Evolutionary conservation across 2,329 filamentous ascomycete species (phyloP).

Genomic region (Ascochyta fabae): DNA sequence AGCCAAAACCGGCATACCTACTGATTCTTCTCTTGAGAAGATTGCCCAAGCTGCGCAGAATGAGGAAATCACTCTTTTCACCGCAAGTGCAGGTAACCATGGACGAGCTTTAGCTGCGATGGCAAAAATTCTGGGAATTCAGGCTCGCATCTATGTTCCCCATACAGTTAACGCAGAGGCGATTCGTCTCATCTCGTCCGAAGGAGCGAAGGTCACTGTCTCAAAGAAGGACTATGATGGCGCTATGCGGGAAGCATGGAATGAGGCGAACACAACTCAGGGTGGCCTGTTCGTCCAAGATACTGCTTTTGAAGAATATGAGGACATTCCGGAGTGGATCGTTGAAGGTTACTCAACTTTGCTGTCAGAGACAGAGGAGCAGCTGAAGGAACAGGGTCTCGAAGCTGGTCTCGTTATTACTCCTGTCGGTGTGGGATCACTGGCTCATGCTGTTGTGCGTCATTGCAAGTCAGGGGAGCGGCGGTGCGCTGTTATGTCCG

Average conservation of each 20-base stretch:
- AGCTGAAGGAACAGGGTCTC: slow-evolving; percentile 55
- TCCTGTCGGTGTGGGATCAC: slow-evolving; percentile 75
- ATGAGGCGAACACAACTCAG: slow-evolving; percentile 47
- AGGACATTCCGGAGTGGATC: slow-evolving; percentile 73
- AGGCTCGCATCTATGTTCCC: slow-evolving; percentile 68
- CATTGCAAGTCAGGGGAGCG: slow-evolving; percentile 63
- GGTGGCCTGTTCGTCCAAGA: slow-evolving; percentile 70
- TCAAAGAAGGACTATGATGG: slow-evolving; percentile 69
- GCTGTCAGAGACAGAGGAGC: slow-evolving; percentile 70
- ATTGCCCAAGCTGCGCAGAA: slow-evolving; percentile 46
- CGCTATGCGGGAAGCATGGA: slow-evolving; percentile 60
- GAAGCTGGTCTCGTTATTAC: slow-evolving; percentile 60
- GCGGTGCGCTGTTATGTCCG: slow-evolving; percentile 62
- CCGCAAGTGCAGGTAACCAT: slow-evolving; percentile 79
- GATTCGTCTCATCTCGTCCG: slow-evolving; percentile 61
- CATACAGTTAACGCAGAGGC: slow-evolving; percentile 62
- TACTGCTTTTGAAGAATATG: slow-evolving; percentile 70
- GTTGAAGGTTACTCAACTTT: slow-evolving; percentile 80
- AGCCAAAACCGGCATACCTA: slow-evolving; percentile 52
- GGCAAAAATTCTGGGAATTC: slow-evolving; percentile 64
- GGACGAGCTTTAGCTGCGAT: slow-evolving; percentile 75
- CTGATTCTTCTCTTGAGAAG: slow-evolving; percentile 53
- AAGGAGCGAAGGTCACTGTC: slow-evolving; percentile 67
- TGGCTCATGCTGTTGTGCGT: slow-evolving; percentile 71
- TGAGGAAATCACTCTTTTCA: slow-evolving; percentile 57